Conservation (phyloP, 805 yeast genomes). For the Candida pseudoglaebosa region DNA sequence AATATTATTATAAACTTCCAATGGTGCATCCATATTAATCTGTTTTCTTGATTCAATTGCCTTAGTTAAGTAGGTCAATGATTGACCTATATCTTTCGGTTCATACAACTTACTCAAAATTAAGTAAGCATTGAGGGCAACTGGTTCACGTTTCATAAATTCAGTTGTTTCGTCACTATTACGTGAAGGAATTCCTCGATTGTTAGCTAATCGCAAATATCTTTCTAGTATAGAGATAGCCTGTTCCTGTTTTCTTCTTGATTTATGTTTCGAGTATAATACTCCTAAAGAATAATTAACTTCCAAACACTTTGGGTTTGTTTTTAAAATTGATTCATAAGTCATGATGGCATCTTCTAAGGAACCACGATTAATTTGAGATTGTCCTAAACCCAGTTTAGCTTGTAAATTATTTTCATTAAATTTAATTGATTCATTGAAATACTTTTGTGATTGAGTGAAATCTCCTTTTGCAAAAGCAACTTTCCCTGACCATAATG, state of each 20-base stretch:
- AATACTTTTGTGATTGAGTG: slow-evolving; percentile 66
- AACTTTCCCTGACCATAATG: slow-evolving; percentile 84
- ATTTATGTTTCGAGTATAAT: slow-evolving; percentile 51
- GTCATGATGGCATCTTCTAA: slow-evolving; percentile 82
- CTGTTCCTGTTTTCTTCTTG: slow-evolving; percentile 39
- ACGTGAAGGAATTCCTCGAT: slow-evolving; percentile 32
- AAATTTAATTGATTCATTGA: slow-evolving; percentile 64
- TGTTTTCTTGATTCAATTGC: slow-evolving; percentile 51
- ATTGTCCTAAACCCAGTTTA: slow-evolving; percentile 79
- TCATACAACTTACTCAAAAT: slow-evolving; percentile 71
- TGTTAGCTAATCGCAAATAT: slow-evolving; percentile 60
- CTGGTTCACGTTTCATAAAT: slow-evolving; percentile 46
- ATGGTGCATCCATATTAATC: slow-evolving; percentile 44
- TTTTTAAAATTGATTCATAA: slow-evolving; percentile 68
- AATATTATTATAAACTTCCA: slow-evolving; percentile 71
- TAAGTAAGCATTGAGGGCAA: slow-evolving; percentile 60
- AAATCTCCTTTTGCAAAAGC: slow-evolving; percentile 57
- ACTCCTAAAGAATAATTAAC: slow-evolving; percentile 73
- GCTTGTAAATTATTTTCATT: slow-evolving; percentile 67
- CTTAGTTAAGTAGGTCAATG: slow-evolving; percentile 59
- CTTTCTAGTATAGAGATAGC: slow-evolving; percentile 66
- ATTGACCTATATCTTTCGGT: slow-evolving; percentile 57
- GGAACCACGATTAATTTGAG: slow-evolving; percentile 71
- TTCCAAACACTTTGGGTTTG: slow-evolving; percentile 67
- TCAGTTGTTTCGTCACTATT: slow-evolving; percentile 18